phyloP scores from a whole-genome alignment of 108 stramenopile species.

The Skeletonema grethae region DNA sequence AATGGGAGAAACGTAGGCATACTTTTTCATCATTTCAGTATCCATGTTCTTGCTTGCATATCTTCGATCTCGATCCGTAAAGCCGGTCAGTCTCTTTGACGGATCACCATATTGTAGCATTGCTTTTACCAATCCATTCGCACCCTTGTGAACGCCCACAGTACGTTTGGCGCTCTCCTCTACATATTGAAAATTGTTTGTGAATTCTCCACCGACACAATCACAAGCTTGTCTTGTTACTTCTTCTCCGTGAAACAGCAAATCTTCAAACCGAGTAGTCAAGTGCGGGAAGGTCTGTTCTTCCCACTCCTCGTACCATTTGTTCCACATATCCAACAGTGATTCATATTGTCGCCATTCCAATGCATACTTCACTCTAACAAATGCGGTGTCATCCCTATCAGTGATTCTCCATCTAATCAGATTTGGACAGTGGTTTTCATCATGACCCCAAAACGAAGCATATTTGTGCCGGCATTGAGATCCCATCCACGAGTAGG shows the following conservation, averaged over 20 bases:
- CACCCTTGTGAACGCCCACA: conserved; percentile 56
- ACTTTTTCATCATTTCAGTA: conserved; percentile 64
- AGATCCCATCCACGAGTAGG: conserved; percentile 50
- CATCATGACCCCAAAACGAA: conserved; percentile 50
- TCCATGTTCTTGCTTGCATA: conserved; percentile 58
- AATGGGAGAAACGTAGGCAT: conserved; percentile 25
- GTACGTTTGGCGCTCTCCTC: conserved; percentile 64
- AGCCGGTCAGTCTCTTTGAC: conserved; percentile 50
- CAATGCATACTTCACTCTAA: conserved; percentile 43
- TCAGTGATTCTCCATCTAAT: conserved; percentile 41
- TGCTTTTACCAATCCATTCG: conserved; percentile 72
- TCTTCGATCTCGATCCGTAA: conserved; percentile 64
- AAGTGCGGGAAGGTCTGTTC: conserved; percentile 67
- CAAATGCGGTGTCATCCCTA: conserved; percentile 20
- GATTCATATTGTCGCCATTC: conserved; percentile 43
- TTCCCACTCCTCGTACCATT: conserved; percentile 78
- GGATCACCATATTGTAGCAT: conserved; percentile 84
- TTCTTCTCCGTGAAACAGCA: conserved; percentile 76
- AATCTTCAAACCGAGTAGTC: conserved; percentile 87
- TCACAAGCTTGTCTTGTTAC: conserved; percentile 65
- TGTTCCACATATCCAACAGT: conserved; percentile 72
- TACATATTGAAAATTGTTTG: conserved; percentile 62
- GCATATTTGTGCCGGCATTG: conserved; percentile 58
- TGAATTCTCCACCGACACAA: conserved; percentile 75
- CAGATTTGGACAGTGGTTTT: conserved; percentile 55